These are phyloP conservation scores for Apiospora arundinis DNA, from an alignment of 2,329 filamentous ascomycete species.

Conservation along the genomic window DNA sequence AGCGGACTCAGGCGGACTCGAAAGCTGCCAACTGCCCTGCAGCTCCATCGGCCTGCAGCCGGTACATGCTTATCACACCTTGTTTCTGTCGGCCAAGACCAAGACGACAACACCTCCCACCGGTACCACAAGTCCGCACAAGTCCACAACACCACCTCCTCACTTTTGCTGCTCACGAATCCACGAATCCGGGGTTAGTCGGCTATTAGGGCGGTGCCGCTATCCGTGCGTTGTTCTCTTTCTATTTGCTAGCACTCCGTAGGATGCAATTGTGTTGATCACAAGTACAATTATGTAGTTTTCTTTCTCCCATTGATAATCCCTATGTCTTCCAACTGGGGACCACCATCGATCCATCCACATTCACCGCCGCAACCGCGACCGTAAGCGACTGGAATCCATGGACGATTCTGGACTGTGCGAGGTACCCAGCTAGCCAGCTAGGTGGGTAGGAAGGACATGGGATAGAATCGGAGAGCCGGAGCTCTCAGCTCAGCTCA, in stretches of 20 bases:
- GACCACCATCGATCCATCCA: neutral
- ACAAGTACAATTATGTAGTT: neutral
- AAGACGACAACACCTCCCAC: neutral
- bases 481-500: constrained; percentile 2
- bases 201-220: neutral
- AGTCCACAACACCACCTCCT: constrained; percentile 15
- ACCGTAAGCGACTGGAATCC: neutral
- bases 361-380: constrained; percentile 12
- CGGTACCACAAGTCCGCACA: constrained; percentile 2
- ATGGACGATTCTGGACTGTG: neutral
- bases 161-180: constrained; percentile 7
- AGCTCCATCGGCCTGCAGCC: constrained; percentile 10
- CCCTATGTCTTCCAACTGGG: neutral
- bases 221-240: constrained; percentile 15
- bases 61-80: constrained; percentile 9
- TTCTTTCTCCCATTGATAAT: neutral
- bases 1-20: neutral
- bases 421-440: neutral
- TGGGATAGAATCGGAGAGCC: neutral
- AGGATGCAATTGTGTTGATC: neutral
- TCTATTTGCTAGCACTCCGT: neutral
- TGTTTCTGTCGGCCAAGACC: constrained; percentile 1
- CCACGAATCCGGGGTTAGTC: constrained; percentile 17
- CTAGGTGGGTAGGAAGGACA: neutral
- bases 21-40: neutral